These are phyloP conservation scores for Peronospora farinosa DNA, from an alignment of 352 stramenopile genomes.

Conservation along the genomic window DNA sequence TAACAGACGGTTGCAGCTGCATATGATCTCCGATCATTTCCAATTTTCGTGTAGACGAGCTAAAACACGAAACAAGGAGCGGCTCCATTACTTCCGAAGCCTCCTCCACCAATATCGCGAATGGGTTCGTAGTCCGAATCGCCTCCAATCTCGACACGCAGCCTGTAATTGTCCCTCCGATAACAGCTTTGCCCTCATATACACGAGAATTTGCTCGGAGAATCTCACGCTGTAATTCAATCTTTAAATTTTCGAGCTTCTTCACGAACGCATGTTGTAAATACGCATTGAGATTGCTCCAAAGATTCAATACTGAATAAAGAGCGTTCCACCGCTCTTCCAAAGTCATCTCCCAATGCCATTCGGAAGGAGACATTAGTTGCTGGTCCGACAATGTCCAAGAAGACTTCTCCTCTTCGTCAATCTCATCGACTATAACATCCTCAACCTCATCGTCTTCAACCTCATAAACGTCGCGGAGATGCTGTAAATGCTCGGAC, in stretches of 20 bases:
- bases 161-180: constrained; percentile 83
- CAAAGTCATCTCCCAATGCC: constrained; percentile 71
- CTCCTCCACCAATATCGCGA: constrained; percentile 85
- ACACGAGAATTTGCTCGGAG: constrained; percentile 57
- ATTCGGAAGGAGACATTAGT: constrained; percentile 28
- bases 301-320: constrained; percentile 26
- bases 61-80: constrained; percentile 79
- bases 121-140: constrained; percentile 78
- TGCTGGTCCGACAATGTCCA: constrained; percentile 18
- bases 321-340: constrained; percentile 46
- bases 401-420: constrained; percentile 28
- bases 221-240: constrained; percentile 53
- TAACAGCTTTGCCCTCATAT: constrained; percentile 81
- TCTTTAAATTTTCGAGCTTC: constrained; percentile 38
- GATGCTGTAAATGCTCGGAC: constrained; percentile 75
- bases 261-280: constrained; percentile 22
- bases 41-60: constrained; percentile 75
- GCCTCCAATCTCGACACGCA: constrained; percentile 78
- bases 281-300: constrained; percentile 16
- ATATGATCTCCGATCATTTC: constrained; percentile 88
- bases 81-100: constrained; percentile 85
- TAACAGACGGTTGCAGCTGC: constrained; percentile 79
- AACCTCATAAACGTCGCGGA: constrained; percentile 74
- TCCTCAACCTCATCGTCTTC: constrained; percentile 33
- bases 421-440: constrained; percentile 24